These are phyloP conservation scores for Candida bentonensis DNA, from an alignment of 805 yeast species.

Conservation along the genomic window DNA sequence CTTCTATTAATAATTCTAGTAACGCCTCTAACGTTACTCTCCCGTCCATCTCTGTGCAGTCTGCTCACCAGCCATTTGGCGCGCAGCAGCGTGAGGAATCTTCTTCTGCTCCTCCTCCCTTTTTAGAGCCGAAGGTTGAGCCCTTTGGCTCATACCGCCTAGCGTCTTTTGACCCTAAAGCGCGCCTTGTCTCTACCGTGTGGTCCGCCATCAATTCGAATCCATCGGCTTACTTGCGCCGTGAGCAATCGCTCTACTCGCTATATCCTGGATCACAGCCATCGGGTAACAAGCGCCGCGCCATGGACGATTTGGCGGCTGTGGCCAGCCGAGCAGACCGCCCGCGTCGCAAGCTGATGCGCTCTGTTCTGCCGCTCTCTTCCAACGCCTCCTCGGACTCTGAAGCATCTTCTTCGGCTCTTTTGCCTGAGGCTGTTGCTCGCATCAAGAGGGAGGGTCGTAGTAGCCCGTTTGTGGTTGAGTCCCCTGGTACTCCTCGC, in stretches of 20 bases:
- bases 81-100: background rate
- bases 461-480: background rate
- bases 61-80: no score
- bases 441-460: background rate
- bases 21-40: no score
- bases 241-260: slow-evolving; percentile 10
- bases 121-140: background rate
- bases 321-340: background rate
- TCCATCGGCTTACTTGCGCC: slow-evolving; percentile 10
- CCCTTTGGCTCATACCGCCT: background rate
- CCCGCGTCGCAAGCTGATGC: background rate
- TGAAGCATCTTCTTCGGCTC: background rate
- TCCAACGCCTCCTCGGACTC: background rate
- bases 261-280: background rate
- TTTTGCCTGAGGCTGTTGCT: background rate
- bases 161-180: slow-evolving; percentile 4
- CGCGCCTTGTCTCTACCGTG: slow-evolving; percentile 9
- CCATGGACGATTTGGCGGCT: background rate
- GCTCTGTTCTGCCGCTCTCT: background rate
- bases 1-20: no score
- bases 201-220: slow-evolving; percentile 9
- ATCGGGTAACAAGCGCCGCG: background rate
- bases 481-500: background rate
- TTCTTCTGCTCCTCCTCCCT: background rate
- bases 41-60: no score